Percentiles rank a stretch among this genome's conserved stretches.
Evolutionary conservation across 2,329 filamentous ascomycete species (phyloP).

Genomic region (Polychaeton citri): DNA sequence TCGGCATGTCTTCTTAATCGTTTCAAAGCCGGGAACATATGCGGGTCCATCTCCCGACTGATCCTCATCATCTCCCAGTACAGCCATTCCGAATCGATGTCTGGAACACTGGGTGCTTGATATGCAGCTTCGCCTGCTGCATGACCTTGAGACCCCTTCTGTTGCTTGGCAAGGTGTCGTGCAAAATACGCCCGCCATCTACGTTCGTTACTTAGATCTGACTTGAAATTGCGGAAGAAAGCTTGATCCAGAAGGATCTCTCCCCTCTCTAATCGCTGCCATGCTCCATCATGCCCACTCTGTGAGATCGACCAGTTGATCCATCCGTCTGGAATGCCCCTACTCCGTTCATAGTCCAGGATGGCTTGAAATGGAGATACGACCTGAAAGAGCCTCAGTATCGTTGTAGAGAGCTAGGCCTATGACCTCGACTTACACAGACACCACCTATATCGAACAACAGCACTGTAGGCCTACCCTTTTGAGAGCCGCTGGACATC

Average conservation of each 20-base stretch:
- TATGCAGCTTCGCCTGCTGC: constrained; percentile 13
- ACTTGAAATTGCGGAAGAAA: constrained; percentile 66
- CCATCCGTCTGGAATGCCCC: constrained; percentile 74
- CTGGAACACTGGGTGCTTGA: constrained; percentile 48
- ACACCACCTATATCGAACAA: constrained; percentile 96
- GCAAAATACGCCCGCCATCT: constrained; percentile 54
- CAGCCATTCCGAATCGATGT: constrained; percentile 62
- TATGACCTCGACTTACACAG: constrained; percentile 87
- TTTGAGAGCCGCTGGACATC: background rate
- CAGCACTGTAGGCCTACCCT: constrained; percentile 50
- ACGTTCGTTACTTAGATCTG: constrained; percentile 52
- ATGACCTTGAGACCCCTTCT: constrained; percentile 30
- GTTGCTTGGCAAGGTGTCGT: constrained; percentile 10
- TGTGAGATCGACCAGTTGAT: constrained; percentile 80
- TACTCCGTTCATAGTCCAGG: constrained; percentile 68
- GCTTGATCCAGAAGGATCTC: constrained; percentile 58
- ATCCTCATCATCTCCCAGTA: constrained; percentile 86
- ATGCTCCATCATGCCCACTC: constrained; percentile 64
- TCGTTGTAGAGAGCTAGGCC: background rate
- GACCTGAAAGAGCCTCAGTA: constrained; percentile 45
- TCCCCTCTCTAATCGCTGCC: constrained; percentile 80
- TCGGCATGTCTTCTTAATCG: constrained; percentile 39
- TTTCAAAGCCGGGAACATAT: constrained; percentile 73
- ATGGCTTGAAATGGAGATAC: constrained; percentile 87
- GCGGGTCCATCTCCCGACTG: constrained; percentile 60